Conservation (phyloP, 768 basidiomycete species). For the Lyophyllum shimeji region DNA sequence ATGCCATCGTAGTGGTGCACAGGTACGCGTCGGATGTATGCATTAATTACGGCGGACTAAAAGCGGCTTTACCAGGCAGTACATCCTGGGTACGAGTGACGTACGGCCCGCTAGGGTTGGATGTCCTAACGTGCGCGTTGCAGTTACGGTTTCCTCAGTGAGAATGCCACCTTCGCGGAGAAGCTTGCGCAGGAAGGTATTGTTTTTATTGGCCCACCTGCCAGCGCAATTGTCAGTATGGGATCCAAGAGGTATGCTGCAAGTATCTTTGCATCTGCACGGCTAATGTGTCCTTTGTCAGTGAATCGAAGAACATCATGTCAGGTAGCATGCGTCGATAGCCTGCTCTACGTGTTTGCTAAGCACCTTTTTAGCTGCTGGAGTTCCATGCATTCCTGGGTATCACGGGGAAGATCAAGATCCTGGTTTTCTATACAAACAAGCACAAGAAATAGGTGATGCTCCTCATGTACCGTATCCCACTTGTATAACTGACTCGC, state of each 20-base stretch:
- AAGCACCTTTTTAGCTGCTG: conserved; percentile 53
- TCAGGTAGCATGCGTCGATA: conserved; percentile 42
- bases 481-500: background rate
- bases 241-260: conserved; percentile 82
- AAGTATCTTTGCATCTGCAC: background rate
- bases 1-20: conserved; percentile 79
- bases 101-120: background rate
- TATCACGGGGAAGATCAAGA: conserved; percentile 89
- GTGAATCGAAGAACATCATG: conserved; percentile 97
- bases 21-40: conserved; percentile 48
- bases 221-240: conserved; percentile 89
- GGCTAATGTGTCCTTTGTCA: conserved; percentile 22
- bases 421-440: conserved; percentile 60
- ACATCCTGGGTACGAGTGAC: conserved; percentile 75
- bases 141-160: conserved; percentile 89
- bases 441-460: conserved; percentile 71
- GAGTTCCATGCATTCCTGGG: conserved; percentile 91
- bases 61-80: conserved; percentile 58
- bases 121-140: conserved; percentile 1
- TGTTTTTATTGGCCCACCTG: conserved; percentile 89
- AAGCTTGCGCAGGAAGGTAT: conserved; percentile 75
- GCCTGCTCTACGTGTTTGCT: background rate
- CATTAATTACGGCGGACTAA: background rate
- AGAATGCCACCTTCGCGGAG: conserved; percentile 83
- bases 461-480: background rate